Conservation (phyloP, 2,329 filamentous ascomycete genomes). For the Neophaeococcomyces mojaviensis region DNA sequence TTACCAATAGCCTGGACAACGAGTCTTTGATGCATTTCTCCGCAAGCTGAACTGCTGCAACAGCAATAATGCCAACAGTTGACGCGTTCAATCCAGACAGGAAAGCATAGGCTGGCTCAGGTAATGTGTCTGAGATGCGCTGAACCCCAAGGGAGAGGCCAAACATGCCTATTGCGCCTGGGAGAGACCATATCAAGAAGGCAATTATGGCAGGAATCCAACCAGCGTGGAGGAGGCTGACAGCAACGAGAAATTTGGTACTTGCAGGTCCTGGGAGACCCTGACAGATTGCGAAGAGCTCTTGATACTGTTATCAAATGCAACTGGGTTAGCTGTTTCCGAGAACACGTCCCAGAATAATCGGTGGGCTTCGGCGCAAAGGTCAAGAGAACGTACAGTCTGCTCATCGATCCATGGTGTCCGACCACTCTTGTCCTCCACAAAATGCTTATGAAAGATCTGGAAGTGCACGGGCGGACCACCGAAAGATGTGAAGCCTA, state of each 20-base stretch:
- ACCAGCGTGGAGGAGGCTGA: constrained; percentile 59
- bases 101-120: constrained; percentile 58
- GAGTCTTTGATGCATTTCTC: constrained; percentile 61
- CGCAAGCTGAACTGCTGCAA: constrained; percentile 61
- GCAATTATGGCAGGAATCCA: constrained; percentile 50
- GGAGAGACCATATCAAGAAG: constrained; percentile 62
- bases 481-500: constrained; percentile 60
- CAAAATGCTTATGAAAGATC: constrained; percentile 57
- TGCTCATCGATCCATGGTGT: constrained; percentile 62
- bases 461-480: constrained; percentile 64
- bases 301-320: constrained; percentile 55
- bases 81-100: constrained; percentile 65
- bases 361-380: no score
- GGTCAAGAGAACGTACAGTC: constrained; percentile 41
- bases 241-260: constrained; percentile 65
- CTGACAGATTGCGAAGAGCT: constrained; percentile 64
- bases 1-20: constrained; percentile 56
- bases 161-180: constrained; percentile 64
- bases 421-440: constrained; percentile 39
- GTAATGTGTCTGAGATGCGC: constrained; percentile 52
- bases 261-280: constrained; percentile 60
- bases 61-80: constrained; percentile 63
- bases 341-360: no score
- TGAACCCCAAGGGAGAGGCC: constrained; percentile 58
- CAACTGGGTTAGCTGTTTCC: no score